phyloP scores from a whole-genome alignment of 2,329 filamentous ascomycete species.

The Chrysoporthe puriensis region DNA sequence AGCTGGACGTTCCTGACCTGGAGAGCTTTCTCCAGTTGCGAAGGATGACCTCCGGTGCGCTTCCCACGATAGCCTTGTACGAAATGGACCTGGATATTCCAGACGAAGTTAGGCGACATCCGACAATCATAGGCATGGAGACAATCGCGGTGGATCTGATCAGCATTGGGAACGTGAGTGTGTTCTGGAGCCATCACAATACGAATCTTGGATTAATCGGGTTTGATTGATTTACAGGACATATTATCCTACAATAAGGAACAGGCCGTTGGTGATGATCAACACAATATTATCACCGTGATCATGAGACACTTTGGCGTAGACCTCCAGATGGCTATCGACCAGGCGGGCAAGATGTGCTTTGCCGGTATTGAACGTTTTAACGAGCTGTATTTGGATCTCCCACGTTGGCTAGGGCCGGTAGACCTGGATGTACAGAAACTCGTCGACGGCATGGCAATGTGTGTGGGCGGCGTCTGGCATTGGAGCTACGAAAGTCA shows the following conservation, averaged over 20 bases:
- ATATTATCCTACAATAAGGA: not conserved
- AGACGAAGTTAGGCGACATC: not conserved
- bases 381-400: not conserved
- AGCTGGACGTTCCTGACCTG: not conserved
- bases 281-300: constrained; percentile 3
- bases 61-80: not conserved
- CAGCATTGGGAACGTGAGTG: not conserved
- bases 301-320: not conserved
- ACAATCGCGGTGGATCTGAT: not conserved
- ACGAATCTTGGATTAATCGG: no score
- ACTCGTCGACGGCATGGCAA: not conserved
- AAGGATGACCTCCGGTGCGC: not conserved
- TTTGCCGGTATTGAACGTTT: not conserved
- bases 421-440: not conserved
- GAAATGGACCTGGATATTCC: constrained; percentile 6
- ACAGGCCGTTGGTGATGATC: not conserved
- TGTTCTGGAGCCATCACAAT: no score
- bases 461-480: not conserved
- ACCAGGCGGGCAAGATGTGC: not conserved
- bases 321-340: not conserved
- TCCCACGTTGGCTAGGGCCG: not conserved
- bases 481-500: constrained; percentile 2
- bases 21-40: not conserved
- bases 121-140: not conserved
- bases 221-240: not conserved